phyloP scores from a whole-genome alignment of 805 yeast genomes.

The Candida boleticola region DNA sequence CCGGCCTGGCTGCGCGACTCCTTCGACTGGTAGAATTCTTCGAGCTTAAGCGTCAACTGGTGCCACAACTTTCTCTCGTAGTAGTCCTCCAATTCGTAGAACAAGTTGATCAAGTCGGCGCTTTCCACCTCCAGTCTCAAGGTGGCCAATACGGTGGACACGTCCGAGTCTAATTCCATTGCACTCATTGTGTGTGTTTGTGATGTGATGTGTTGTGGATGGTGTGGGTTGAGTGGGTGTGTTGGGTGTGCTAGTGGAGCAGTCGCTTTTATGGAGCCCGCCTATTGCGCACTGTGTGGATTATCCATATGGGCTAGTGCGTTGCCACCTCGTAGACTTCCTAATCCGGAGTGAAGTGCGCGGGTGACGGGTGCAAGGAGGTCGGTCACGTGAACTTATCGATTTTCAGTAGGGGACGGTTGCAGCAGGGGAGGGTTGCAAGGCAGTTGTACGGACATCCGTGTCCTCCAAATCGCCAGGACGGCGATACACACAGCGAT shows the following conservation, averaged over 20 bases:
- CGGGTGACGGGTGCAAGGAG: neutral
- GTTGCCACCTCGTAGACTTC: slow-evolving; percentile 9
- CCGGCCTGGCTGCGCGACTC: slow-evolving; percentile 17
- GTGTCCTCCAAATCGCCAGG: too few relatives aligned
- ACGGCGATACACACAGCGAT: too few relatives aligned
- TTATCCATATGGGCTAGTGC: too few relatives aligned
- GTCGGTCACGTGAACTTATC: too few relatives aligned
- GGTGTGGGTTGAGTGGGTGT: neutral
- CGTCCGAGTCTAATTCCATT: slow-evolving; percentile 42
- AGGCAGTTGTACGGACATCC: too few relatives aligned
- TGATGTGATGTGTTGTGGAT: slow-evolving; percentile 1
- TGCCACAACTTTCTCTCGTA: slow-evolving; percentile 94
- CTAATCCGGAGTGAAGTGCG: slow-evolving; percentile 1
- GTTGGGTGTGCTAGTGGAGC: too few relatives aligned
- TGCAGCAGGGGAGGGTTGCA: too few relatives aligned
- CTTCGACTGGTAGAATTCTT: slow-evolving; percentile 54
- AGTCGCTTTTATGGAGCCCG: too few relatives aligned
- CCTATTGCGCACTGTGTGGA: too few relatives aligned
- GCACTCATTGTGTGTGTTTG: slow-evolving; percentile 21
- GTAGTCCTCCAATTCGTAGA: slow-evolving; percentile 74
- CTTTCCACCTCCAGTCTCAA: slow-evolving; percentile 64
- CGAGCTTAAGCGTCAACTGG: slow-evolving; percentile 74
- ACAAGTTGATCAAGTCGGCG: slow-evolving; percentile 56
- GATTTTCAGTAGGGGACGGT: too few relatives aligned
- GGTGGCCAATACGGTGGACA: slow-evolving; percentile 49